These are phyloP conservation scores for Dunaliella primolecta DNA, from an alignment of 139 green algal genomes.

Conservation along the genomic window DNA sequence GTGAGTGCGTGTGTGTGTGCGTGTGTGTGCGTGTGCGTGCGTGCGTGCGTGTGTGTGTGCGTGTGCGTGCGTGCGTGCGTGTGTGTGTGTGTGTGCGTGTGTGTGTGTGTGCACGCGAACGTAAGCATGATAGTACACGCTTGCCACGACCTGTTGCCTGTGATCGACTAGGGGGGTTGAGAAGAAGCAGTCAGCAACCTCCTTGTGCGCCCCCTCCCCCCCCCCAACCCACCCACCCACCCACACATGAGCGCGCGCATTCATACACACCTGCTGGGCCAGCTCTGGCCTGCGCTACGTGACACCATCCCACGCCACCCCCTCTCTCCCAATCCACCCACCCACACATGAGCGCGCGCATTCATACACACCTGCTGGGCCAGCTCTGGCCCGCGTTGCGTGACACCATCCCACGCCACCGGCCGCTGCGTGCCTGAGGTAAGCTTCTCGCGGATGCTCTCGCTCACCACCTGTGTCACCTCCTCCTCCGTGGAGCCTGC, in stretches of 20 bases:
- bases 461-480: constrained; percentile 63
- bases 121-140: no score
- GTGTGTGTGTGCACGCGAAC: no score
- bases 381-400: constrained; percentile 34
- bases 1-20: no score
- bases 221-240: neutral
- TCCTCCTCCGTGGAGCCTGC: constrained; percentile 79
- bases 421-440: constrained; percentile 54
- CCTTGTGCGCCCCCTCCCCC: no score
- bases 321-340: neutral
- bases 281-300: constrained; percentile 39
- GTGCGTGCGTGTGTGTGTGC: no score
- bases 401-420: constrained; percentile 64
- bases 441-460: constrained; percentile 76
- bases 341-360: neutral
- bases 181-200: no score
- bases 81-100: no score
- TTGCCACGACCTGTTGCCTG: no score
- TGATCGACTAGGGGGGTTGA: no score
- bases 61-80: no score
- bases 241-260: neutral
- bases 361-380: constrained; percentile 13
- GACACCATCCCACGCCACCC: constrained; percentile 60
- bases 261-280: constrained; percentile 14
- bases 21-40: no score